Conservation (phyloP, 768 basidiomycete genomes). For the Lepiota brunneoincarnata region DNA sequence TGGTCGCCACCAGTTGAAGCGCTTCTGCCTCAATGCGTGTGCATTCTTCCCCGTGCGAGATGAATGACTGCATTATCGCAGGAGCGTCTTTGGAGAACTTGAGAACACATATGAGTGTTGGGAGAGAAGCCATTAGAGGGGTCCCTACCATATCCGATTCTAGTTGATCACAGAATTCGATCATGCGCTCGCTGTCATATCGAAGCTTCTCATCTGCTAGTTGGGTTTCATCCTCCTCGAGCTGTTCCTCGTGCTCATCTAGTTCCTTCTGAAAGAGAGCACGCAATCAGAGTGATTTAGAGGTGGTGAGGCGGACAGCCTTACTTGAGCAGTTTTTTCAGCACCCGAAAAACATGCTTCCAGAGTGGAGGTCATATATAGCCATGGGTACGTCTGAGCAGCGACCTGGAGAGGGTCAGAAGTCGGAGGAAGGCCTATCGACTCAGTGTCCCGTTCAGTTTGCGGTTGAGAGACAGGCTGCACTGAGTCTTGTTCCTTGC, state of each 20-base stretch:
- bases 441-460: constrained; percentile 8
- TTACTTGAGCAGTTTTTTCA: constrained; percentile 33
- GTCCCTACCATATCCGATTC: constrained; percentile 31
- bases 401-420: constrained; percentile 44
- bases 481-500: too few relatives aligned
- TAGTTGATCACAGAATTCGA: constrained; percentile 47
- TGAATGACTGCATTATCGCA: constrained; percentile 44
- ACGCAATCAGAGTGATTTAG: not conserved
- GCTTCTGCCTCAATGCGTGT: constrained; percentile 39
- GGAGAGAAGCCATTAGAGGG: not conserved
- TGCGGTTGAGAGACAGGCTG: not conserved
- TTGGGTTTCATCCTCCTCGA: constrained; percentile 37
- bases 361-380: constrained; percentile 56
- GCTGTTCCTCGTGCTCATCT: constrained; percentile 27
- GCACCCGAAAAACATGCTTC: constrained; percentile 46
- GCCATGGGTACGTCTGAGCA: constrained; percentile 57
- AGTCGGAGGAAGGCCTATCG: constrained; percentile 21
- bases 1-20: constrained; percentile 35
- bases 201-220: constrained; percentile 39
- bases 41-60: constrained; percentile 44
- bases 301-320: constrained; percentile 8
- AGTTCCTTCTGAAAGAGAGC: constrained; percentile 32
- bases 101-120: not conserved
- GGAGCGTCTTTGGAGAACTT: constrained; percentile 47
- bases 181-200: constrained; percentile 38